Base-by-base conservation (phyloP, 352 stramenopile species). In the Phytophthora pistaciae region DNA sequence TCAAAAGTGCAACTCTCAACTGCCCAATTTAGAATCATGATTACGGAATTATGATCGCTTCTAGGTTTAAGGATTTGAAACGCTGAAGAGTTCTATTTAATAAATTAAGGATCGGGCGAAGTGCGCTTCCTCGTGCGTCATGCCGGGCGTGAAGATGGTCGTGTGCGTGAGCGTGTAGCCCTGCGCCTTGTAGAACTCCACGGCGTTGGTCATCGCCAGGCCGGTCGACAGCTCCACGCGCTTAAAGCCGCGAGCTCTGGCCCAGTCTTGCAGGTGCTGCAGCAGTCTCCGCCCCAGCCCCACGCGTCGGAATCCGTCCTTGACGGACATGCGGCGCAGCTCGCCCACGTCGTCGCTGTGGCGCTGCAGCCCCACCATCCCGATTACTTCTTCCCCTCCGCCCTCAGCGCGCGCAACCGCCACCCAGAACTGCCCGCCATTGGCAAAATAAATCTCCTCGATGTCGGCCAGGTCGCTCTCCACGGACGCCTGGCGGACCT, bases 251-350 rank as follows among this genome's bases (percentile, higher is more conserved):
- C 64, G 53, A 5, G 16, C 29, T n/a, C 6, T 27, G 1, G 76
- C 74, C 76, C 76, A 86, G 7, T 52, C n/a, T 48, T 86, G 76
- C 56, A 82, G 38, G 33, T 79, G 56, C 1, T 46, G 1, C 4
- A 84, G 40, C 10, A 86, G 56, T 38, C 58, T 60, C 7, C 75
- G 54, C 8, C 61, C 80, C 40, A 87, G 2, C 6, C 75, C 77
- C 10, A 67, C 56, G 21, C 77, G 77, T 18, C 75, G 80, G 49
- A 68, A 79, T 0, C 48, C 68, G 6, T 57, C 23, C 18, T 75
- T 72, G 29, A 88, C 72, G 4, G 75, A 79, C 61, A 88, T 60
- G 10, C 80, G 80, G 3, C 78, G 75, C 52, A 88, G 66, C 55
- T 81, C 75, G 29, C 65, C 76, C 23, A 69, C 63, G 5, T 48